phyloP scores from a whole-genome alignment of 805 yeast genomes.

The Yamadazyma akitaensis region DNA sequence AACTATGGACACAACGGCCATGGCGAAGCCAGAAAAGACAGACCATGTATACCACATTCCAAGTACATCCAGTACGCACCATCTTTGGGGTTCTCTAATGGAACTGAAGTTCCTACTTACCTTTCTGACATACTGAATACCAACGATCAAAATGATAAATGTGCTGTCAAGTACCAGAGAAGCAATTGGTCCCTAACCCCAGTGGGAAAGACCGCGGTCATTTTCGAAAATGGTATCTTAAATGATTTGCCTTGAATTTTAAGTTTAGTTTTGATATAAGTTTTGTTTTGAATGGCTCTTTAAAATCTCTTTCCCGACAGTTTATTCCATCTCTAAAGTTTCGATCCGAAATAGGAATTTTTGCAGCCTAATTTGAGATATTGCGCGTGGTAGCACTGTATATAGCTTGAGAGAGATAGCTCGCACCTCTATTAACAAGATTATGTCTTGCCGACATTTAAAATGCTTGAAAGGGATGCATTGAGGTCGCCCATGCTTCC shows the following conservation, averaged over 20 bases:
- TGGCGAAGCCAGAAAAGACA: background rate
- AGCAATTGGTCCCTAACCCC: background rate
- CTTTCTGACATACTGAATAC: background rate
- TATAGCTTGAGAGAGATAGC: too few relatives aligned
- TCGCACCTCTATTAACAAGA: too few relatives aligned
- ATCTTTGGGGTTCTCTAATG: constrained; percentile 1
- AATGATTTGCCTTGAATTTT: background rate
- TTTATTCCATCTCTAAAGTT: too few relatives aligned
- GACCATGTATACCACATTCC: constrained; percentile 5
- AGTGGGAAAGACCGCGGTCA: background rate
- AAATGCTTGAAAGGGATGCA: too few relatives aligned
- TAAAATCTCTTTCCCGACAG: background rate
- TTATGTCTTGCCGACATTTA: too few relatives aligned
- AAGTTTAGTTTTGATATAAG: too few relatives aligned
- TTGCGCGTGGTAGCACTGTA: too few relatives aligned
- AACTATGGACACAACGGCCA: constrained; percentile 3
- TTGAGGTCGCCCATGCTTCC: too few relatives aligned
- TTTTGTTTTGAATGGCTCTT: background rate
- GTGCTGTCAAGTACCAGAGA: background rate
- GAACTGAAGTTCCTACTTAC: background rate
- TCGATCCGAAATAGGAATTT: too few relatives aligned
- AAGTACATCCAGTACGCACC: constrained; percentile 10
- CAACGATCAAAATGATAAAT: background rate
- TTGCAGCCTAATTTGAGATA: too few relatives aligned
- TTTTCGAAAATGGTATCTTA: constrained; percentile 1